These are phyloP conservation scores for Plantago elongata DNA, from an alignment of 257 asterid genomes.

Conservation along the genomic window DNA sequence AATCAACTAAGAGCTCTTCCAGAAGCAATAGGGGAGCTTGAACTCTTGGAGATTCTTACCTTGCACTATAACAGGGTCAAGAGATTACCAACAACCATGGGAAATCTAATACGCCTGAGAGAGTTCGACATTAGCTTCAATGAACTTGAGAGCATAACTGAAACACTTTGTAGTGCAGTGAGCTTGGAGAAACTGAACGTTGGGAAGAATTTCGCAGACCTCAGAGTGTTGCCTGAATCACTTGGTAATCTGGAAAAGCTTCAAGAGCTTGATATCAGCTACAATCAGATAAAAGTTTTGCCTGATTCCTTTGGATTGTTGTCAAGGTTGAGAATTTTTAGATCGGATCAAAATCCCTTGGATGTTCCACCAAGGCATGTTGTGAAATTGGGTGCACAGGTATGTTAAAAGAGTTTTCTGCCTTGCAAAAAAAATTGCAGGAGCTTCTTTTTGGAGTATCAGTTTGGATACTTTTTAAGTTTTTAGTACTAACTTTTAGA, in stretches of 20 bases:
- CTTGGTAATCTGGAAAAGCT: constrained; percentile 71
- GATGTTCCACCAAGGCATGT: constrained; percentile 66
- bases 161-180: constrained; percentile 42
- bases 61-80: constrained; percentile 62
- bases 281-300: constrained; percentile 55
- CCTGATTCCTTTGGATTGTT: constrained; percentile 72
- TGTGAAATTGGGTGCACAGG: constrained; percentile 60
- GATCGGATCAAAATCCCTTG: constrained; percentile 60
- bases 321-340: constrained; percentile 43
- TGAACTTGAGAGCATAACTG: constrained; percentile 71
- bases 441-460: background rate
- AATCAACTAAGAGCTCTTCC: constrained; percentile 76
- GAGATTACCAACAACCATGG: constrained; percentile 57
- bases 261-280: constrained; percentile 68
- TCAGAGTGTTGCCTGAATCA: constrained; percentile 57
- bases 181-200: constrained; percentile 48
- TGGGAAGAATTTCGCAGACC: constrained; percentile 74
- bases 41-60: constrained; percentile 58
- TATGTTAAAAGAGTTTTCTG: constrained; percentile 17
- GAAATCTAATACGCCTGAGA: constrained; percentile 42
- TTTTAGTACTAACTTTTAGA: too few species aligned
- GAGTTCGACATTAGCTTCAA: constrained; percentile 83
- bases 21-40: constrained; percentile 56
- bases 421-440: background rate
- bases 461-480: background rate